Percentiles rank a stretch among this genome's conserved stretches.
phyloP scores from a whole-genome alignment of 108 stramenopile genomes.

The Pseudonitzschia multiseries region DNA sequence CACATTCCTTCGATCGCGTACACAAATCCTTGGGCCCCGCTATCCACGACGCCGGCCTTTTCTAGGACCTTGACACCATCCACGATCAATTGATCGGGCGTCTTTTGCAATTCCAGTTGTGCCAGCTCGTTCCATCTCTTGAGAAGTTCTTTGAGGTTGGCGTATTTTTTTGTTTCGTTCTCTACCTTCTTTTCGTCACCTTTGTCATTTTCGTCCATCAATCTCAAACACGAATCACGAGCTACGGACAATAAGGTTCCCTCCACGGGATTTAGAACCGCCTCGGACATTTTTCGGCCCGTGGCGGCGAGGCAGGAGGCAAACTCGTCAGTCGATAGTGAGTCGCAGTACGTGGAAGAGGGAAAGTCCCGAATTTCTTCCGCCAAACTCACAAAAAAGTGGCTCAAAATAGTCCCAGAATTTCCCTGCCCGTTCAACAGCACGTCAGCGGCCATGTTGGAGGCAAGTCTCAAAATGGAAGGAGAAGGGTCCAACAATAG shows the following conservation, averaged over 20 bases:
- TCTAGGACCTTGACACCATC: constrained; percentile 43
- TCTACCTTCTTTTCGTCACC: not conserved
- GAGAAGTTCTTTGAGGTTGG: constrained; percentile 26
- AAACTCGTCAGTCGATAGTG: constrained; percentile 30
- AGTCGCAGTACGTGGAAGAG: not conserved
- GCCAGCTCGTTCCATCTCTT: constrained; percentile 18
- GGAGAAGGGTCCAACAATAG: constrained; percentile 19
- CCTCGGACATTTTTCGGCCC: constrained; percentile 29
- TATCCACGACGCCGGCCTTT: constrained; percentile 43
- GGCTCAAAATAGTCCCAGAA: constrained; percentile 31
- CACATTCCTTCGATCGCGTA: constrained; percentile 37
- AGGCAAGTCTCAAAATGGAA: constrained; percentile 11
- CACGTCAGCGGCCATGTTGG: constrained; percentile 42
- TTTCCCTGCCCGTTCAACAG: constrained; percentile 44
- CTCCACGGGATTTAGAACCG: constrained; percentile 27
- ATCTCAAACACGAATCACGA: constrained; percentile 27
- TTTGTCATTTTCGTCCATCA: not conserved
- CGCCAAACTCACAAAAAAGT: constrained; percentile 33
- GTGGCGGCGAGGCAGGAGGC: constrained; percentile 10
- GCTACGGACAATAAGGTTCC: constrained; percentile 33
- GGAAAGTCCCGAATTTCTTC: constrained; percentile 22
- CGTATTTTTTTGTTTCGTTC: constrained; percentile 4
- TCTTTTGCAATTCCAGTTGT: constrained; percentile 21
- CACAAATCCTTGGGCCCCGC: constrained; percentile 39
- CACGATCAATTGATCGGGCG: constrained; percentile 36